These are phyloP conservation scores for Pseudonitzschia pungens DNA, from an alignment of 108 stramenopile genomes.

Conservation along the genomic window DNA sequence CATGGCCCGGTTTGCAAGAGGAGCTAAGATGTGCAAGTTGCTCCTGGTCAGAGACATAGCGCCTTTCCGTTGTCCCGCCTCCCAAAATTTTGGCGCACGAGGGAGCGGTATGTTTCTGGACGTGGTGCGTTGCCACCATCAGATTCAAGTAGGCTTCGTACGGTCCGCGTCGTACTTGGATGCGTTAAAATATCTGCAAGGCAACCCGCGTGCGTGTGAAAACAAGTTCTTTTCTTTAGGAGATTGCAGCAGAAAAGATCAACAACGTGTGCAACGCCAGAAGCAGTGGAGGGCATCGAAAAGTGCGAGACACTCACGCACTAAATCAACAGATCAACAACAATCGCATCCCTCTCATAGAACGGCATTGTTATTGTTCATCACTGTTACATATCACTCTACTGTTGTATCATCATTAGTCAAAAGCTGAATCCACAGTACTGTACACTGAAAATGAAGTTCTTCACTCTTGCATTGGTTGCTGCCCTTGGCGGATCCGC, in stretches of 20 bases:
- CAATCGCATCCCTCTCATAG: not conserved
- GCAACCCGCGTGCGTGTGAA: slow-evolving; percentile 6
- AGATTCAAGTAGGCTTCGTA: not conserved
- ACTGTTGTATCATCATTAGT: slow-evolving; percentile 5
- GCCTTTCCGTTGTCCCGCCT: not conserved
- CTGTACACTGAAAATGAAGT: slow-evolving; percentile 33
- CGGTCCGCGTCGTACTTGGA: not conserved
- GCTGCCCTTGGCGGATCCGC: slow-evolving; percentile 55
- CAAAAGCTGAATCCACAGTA: not conserved
- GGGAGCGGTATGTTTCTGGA: not conserved
- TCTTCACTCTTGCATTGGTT: slow-evolving; percentile 51
- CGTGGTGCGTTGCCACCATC: slow-evolving; percentile 11
- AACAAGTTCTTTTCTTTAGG: not conserved
- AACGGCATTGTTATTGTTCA: not conserved
- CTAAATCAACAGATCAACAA: not conserved
- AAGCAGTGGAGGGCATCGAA: not conserved
- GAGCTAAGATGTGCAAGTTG: no score
- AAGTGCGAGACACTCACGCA: not conserved
- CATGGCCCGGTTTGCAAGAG: not conserved
- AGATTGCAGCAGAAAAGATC: slow-evolving; percentile 10
- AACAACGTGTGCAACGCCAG: not conserved
- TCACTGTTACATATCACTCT: not conserved
- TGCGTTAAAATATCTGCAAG: not conserved
- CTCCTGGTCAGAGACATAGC: no score
- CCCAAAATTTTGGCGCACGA: not conserved